phyloP scores from a whole-genome alignment of 768 basidiomycete species.

The Cyathus striatus region DNA sequence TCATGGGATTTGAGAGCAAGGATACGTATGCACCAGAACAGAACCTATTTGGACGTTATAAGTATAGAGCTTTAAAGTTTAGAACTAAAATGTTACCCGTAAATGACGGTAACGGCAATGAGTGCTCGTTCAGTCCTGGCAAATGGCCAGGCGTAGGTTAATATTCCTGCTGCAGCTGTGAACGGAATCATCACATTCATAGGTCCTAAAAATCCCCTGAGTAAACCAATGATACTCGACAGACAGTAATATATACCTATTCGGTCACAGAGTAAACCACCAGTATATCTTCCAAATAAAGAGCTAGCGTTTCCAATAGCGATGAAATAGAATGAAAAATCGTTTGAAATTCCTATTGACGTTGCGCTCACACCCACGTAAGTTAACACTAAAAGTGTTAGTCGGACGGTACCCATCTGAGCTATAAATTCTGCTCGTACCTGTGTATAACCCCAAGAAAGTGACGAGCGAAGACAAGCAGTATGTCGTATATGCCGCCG shows the following conservation, averaged over 20 bases:
- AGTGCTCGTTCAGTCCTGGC: constrained; percentile 35
- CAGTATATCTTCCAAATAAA: constrained; percentile 51
- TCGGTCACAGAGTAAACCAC: constrained; percentile 50
- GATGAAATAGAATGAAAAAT: constrained; percentile 60
- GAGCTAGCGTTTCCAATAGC: constrained; percentile 67
- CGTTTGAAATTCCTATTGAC: constrained; percentile 36
- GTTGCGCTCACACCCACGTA: constrained; percentile 60
- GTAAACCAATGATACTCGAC: neutral
- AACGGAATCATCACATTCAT: constrained; percentile 69
- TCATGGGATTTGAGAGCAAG: constrained; percentile 50
- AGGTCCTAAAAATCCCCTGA: constrained; percentile 47
- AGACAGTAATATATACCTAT: constrained; percentile 29
- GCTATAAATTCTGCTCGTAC: constrained; percentile 20
- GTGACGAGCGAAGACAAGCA: constrained; percentile 48
- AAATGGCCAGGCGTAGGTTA: constrained; percentile 74
- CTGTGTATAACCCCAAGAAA: constrained; percentile 70
- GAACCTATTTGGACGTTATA: constrained; percentile 30
- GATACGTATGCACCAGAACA: constrained; percentile 59
- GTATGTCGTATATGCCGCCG: constrained; percentile 49
- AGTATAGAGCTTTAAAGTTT: constrained; percentile 12
- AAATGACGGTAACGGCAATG: constrained; percentile 51
- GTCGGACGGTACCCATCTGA: neutral
- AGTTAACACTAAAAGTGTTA: constrained; percentile 50
- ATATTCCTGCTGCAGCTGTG: constrained; percentile 44
- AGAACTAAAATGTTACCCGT: constrained; percentile 43